phyloP scores from a whole-genome alignment of 2,329 filamentous ascomycete species.

The Botrytis squamosa region DNA sequence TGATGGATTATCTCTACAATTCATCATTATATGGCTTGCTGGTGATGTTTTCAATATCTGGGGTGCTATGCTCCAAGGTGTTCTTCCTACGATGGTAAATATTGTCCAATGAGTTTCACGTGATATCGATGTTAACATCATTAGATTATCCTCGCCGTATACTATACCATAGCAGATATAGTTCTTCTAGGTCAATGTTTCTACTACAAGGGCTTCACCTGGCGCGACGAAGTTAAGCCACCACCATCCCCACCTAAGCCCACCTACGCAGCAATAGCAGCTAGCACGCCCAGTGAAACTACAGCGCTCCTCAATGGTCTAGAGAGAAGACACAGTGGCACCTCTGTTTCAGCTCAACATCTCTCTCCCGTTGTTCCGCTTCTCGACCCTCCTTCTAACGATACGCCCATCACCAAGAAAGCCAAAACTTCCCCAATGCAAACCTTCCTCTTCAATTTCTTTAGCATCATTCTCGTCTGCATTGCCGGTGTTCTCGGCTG shows the following conservation, averaged over 20 bases:
- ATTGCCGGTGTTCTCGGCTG: constrained; percentile 81
- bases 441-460: constrained; percentile 67
- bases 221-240: constrained; percentile 53
- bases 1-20: constrained; percentile 85
- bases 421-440: constrained; percentile 53
- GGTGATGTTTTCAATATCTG: constrained; percentile 97
- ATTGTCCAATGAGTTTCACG: constrained; percentile 4
- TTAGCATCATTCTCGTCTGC: constrained; percentile 77
- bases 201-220: constrained; percentile 87
- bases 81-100: constrained; percentile 83
- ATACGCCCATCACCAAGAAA: constrained; percentile 44
- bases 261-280: constrained; percentile 18
- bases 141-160: constrained; percentile 83
- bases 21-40: constrained; percentile 87
- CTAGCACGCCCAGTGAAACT: constrained; percentile 47
- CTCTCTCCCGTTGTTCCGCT: constrained; percentile 83
- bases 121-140: constrained; percentile 12
- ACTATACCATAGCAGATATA: constrained; percentile 89
- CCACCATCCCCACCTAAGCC: constrained; percentile 44
- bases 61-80: constrained; percentile 85
- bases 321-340: constrained; percentile 50
- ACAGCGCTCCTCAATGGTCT: constrained; percentile 52
- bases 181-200: constrained; percentile 88
- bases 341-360: constrained; percentile 61
- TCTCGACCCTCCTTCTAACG: constrained; percentile 48